phyloP scores from a whole-genome alignment of 2,329 filamentous ascomycete species.

The Hypoxylon rubiginosum region DNA sequence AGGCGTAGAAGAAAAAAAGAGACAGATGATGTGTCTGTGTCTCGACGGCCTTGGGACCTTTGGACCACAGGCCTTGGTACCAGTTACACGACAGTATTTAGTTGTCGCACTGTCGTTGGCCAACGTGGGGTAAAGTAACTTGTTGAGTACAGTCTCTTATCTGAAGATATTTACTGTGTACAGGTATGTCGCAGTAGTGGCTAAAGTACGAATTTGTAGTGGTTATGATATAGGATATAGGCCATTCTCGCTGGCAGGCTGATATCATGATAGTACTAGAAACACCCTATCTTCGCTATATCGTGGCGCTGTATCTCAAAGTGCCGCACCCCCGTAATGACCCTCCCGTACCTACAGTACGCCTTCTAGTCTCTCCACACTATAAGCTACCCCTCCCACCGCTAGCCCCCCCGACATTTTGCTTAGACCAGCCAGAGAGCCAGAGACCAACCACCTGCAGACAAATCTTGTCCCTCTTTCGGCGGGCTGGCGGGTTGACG shows the following conservation, averaged over 20 bases:
- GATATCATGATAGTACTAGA: neutral
- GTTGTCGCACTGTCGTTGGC: constrained; percentile 44
- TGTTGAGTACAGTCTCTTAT: constrained; percentile 23
- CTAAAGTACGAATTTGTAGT: neutral
- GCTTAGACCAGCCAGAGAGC: neutral
- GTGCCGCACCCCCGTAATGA: constrained; percentile 16
- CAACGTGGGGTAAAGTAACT: constrained; percentile 37
- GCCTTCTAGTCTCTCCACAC: constrained; percentile 6
- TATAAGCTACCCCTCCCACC: constrained; percentile 10
- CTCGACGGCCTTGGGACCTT: constrained; percentile 16
- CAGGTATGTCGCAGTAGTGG: constrained; percentile 8
- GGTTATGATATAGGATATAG: neutral
- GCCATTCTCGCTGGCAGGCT: constrained; percentile 19
- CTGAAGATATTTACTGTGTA: constrained; percentile 30
- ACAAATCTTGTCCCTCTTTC: constrained; percentile 17
- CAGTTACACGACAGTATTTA: constrained; percentile 43
- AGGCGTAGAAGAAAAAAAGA: constrained; percentile 1
- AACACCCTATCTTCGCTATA: constrained; percentile 24
- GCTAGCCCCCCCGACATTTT: too few species aligned
- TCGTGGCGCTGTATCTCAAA: constrained; percentile 31
- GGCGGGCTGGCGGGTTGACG: constrained; percentile 8
- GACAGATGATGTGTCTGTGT: constrained; percentile 40
- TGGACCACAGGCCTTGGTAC: constrained; percentile 2
- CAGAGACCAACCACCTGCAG: constrained; percentile 24
- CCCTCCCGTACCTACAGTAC: constrained; percentile 21